A percentile compares a stretch with the other conserved stretches of the same genome.
Conservation (phyloP, 2,329 filamentous ascomycete species). For the Alternaria sp. region DNA sequence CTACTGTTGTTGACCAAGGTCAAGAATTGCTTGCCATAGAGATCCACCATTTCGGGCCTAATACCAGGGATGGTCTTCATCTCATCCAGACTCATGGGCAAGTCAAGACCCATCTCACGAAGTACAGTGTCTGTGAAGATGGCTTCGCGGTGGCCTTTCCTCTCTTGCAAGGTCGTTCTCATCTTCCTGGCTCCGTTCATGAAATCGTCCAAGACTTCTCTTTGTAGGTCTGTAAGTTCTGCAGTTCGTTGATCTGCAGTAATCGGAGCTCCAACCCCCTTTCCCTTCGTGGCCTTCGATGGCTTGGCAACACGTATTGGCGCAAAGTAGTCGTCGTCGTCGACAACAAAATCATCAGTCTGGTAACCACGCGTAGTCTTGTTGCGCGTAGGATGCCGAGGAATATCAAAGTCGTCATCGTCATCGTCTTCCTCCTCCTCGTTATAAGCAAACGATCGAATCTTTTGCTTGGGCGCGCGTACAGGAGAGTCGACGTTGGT, state of each 20-base stretch:
- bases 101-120: conserved; percentile 75
- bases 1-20: conserved; percentile 59
- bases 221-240: conserved; percentile 66
- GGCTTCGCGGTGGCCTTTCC: conserved; percentile 63
- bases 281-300: conserved; percentile 49
- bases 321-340: conserved; percentile 60
- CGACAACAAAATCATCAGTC: conserved; percentile 49
- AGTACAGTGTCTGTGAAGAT: conserved; percentile 75
- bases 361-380: conserved; percentile 46
- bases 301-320: conserved; percentile 46
- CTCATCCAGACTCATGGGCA: conserved; percentile 67
- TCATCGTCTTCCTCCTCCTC: conserved; percentile 36
- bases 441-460: conserved; percentile 37
- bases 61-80: conserved; percentile 73
- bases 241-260: conserved; percentile 63
- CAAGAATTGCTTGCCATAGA: conserved; percentile 69
- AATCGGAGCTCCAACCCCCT: conserved; percentile 65
- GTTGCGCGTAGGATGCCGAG: conserved; percentile 26
- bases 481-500: conserved; percentile 74
- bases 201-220: conserved; percentile 70
- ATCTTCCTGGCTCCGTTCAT: conserved; percentile 67
- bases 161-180: conserved; percentile 69
- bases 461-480: conserved; percentile 54
- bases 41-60: conserved; percentile 66
- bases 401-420: conserved; percentile 33